Conservation (phyloP, 2,329 filamentous ascomycete species). For the Tolypocladium pustulatum region DNA sequence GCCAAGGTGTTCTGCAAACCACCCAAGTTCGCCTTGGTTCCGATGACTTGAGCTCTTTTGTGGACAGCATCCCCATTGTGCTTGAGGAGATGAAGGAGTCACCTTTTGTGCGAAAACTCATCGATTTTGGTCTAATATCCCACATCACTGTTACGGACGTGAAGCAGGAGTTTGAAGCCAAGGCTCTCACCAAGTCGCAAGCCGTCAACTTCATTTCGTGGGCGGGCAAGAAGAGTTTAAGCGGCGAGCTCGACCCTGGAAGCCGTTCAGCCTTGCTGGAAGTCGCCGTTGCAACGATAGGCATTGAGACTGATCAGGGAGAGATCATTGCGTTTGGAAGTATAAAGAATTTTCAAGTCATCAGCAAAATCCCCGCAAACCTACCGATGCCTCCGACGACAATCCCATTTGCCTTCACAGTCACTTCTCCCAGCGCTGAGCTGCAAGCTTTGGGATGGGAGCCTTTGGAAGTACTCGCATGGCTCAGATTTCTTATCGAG, state of each 20-base stretch:
- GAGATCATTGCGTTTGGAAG: constrained; percentile 67
- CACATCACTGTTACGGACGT: constrained; percentile 84
- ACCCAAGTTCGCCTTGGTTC: constrained; percentile 68
- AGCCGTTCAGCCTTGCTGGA: constrained; percentile 63
- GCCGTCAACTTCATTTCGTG: constrained; percentile 76
- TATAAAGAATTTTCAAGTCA: constrained; percentile 65
- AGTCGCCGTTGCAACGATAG: constrained; percentile 65
- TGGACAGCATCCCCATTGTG: constrained; percentile 80
- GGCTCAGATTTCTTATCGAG: constrained; percentile 73
- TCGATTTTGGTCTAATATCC: constrained; percentile 76
- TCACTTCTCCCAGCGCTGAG: constrained; percentile 52
- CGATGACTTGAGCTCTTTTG: constrained; percentile 58
- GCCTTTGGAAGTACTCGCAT: constrained; percentile 72
- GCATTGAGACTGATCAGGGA: constrained; percentile 49
- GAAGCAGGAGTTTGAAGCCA: constrained; percentile 68
- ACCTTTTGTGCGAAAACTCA: constrained; percentile 70
- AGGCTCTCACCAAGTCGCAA: constrained; percentile 69
- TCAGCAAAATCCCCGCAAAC: constrained; percentile 69
- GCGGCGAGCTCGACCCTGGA: constrained; percentile 59
- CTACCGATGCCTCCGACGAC: constrained; percentile 73
- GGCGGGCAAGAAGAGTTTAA: constrained; percentile 61
- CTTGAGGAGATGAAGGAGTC: constrained; percentile 63
- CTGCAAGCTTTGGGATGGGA: constrained; percentile 79
- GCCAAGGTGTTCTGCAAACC: constrained; percentile 75
- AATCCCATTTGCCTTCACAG: constrained; percentile 77